Percentiles rank a stretch among this genome's conserved stretches.
Evolutionary conservation across 352 stramenopile genomes (phyloP).

Genomic region (Phytophthora aleatoria): DNA sequence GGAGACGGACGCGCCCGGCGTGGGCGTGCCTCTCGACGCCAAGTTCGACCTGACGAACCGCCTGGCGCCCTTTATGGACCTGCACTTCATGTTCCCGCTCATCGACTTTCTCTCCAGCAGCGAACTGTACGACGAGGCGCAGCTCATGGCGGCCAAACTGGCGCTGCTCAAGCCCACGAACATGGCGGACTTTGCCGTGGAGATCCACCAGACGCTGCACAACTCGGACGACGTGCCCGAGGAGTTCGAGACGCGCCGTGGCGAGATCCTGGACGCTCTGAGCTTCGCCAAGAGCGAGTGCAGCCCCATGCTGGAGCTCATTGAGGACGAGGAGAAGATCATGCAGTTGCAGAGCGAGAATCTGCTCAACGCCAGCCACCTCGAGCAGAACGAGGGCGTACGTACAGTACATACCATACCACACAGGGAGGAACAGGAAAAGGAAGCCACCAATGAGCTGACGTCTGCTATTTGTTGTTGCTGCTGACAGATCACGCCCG

Average conservation of each 20-base stretch:
- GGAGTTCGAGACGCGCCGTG: slow-evolving; percentile 84
- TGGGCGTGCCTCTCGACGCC: slow-evolving; percentile 62
- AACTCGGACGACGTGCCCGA: slow-evolving; percentile 71
- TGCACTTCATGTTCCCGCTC: slow-evolving; percentile 98
- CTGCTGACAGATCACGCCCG: slow-evolving; percentile 75
- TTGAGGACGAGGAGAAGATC: slow-evolving; percentile 88
- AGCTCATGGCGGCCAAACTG: slow-evolving; percentile 91
- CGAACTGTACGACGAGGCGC: slow-evolving; percentile 92
- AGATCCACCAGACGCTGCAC: slow-evolving; percentile 95
- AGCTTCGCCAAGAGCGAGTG: slow-evolving; percentile 81
- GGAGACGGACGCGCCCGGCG: slow-evolving; percentile 44
- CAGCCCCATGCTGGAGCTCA: slow-evolving; percentile 77
- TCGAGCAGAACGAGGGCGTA: slow-evolving; percentile 86
- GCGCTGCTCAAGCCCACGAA: slow-evolving; percentile 94
- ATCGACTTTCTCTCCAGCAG: slow-evolving; percentile 94
- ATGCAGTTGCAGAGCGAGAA: slow-evolving; percentile 86
- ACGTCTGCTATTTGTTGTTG: background rate
- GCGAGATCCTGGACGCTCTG: slow-evolving; percentile 75
- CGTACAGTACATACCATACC: slow-evolving; percentile 10
- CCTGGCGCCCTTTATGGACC: slow-evolving; percentile 95
- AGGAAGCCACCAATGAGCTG: background rate
- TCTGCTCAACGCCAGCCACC: slow-evolving; percentile 73
- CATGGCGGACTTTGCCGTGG: slow-evolving; percentile 97
- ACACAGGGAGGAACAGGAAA: background rate
- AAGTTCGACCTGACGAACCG: slow-evolving; percentile 95